Base-by-base conservation (phyloP, 768 basidiomycete species). In the Paxillus rubicundulus region DNA sequence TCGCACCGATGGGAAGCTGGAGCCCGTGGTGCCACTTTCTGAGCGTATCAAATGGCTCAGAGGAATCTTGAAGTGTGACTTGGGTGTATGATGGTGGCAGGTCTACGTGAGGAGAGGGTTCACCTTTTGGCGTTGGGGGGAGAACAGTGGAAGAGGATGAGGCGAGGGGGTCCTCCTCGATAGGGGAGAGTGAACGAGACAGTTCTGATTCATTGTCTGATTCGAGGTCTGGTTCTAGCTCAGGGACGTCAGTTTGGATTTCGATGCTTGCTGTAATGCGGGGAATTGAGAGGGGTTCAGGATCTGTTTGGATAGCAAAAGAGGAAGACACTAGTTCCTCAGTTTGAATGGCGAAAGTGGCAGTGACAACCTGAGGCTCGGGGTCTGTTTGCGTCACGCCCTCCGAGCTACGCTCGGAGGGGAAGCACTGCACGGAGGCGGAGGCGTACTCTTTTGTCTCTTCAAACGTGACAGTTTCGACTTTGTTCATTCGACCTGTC, bases 401-500 rank as follows among this genome's bases (percentile, higher is more conserved):
- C 10, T 74, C 70, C 50, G 74, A 55, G 46, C 73, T 74, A 61
- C 84, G 81, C 40, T 79, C 75, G 1, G 74, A 70, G 2, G 78
- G 71, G 38, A 92, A 83, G 57, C 89, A 85, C 68, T 91, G 89
- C 1, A 82, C 85, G 39, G 75, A 78, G 24, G 77, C 84, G 60
- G 95, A 90, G 5, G 81, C 79, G 66, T 90, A 94, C 60, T 90
- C 87, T 61, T 82, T 89, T 41, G 73, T 68, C 55, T 89, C 87
- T 59, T 85, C 82, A 61, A 79, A 55, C 58, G 71, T 65, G 48
- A 66, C 44, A 16, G 76, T 72, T 60, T 80, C 77, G 13, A 36
- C 51, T 61, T 75, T 75, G 61, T 78, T 81, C 5, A 79, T 76
- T 18, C 86, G 82, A 70, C 78, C 78, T 4, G 81, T 76, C 33